Conservation (phyloP, 169 alveolate species). For the Eimeria falciformis region DNA sequence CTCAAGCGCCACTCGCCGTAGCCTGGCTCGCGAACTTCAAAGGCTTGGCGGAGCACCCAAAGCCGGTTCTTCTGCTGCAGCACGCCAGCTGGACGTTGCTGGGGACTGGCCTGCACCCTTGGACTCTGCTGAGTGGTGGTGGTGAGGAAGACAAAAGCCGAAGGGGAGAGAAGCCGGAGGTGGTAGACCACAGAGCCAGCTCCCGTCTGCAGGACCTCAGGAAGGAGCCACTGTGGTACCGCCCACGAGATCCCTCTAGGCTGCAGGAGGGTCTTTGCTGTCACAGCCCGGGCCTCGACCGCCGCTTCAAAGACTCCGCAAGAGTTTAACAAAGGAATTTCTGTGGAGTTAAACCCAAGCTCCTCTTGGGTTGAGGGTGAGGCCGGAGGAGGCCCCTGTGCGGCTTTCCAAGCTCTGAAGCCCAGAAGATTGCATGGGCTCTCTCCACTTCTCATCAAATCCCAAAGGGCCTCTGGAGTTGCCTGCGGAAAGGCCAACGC, state of each 20-base stretch:
- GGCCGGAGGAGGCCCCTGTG: not conserved
- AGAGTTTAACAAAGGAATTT: not conserved
- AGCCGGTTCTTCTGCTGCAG: not conserved
- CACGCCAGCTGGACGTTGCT: slow-evolving; percentile 7
- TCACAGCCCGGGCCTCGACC: not conserved
- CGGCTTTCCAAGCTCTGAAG: not conserved
- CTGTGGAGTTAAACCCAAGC: not conserved
- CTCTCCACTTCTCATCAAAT: not conserved
- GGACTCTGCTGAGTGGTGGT: slow-evolving; percentile 4
- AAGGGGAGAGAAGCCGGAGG: not conserved
- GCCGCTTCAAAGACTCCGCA: slow-evolving; percentile 22
- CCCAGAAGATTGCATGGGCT: slow-evolving; percentile 44
- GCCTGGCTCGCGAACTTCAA: slow-evolving; percentile 45
- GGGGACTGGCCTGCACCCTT: not conserved
- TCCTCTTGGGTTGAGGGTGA: not conserved
- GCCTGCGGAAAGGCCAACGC: not conserved
- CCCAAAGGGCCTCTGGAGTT: not conserved
- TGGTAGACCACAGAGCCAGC: slow-evolving; percentile 42
- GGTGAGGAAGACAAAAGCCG: not conserved
- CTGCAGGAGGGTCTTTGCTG: slow-evolving; percentile 8
- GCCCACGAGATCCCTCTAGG: slow-evolving; percentile 37
- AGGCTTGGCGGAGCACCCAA: slow-evolving; percentile 13
- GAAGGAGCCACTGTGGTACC: not conserved
- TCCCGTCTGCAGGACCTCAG: not conserved
- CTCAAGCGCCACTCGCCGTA: slow-evolving; percentile 47